Evolutionary conservation across 2,329 filamentous ascomycete genomes (phyloP).

Genomic region (Ophiosphaerella korrae): DNA sequence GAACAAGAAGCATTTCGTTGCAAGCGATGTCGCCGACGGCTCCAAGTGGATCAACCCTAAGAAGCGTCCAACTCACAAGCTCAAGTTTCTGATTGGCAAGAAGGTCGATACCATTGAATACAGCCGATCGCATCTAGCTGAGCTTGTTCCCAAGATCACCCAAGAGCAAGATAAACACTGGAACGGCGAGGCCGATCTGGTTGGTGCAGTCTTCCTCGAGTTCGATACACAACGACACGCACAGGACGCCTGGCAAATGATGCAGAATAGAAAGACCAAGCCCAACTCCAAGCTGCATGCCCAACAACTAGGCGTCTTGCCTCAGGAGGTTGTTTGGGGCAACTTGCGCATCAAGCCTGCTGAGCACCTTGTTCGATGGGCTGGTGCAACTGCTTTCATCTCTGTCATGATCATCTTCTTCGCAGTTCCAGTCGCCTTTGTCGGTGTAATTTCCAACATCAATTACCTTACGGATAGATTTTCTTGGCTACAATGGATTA

Average conservation of each 20-base stretch:
- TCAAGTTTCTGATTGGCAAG: slow-evolving; percentile 50
- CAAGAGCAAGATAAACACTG: slow-evolving; percentile 70
- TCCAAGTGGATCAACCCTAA: slow-evolving; percentile 48
- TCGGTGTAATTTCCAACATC: slow-evolving; percentile 53
- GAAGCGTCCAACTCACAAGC: slow-evolving; percentile 48
- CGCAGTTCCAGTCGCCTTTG: slow-evolving; percentile 52
- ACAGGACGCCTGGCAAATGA: slow-evolving; percentile 80
- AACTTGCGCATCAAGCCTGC: slow-evolving; percentile 49
- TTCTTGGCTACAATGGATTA: slow-evolving; percentile 50
- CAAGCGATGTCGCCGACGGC: slow-evolving; percentile 50
- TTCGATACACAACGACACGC: slow-evolving; percentile 82
- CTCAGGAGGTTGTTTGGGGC: slow-evolving; percentile 55
- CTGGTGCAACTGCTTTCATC: slow-evolving; percentile 47
- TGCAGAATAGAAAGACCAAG: slow-evolving; percentile 42
- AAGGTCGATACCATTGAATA: slow-evolving; percentile 79
- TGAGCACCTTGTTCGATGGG: slow-evolving; percentile 38
- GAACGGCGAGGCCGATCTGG: slow-evolving; percentile 67
- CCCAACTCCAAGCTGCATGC: slow-evolving; percentile 45
- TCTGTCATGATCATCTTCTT: slow-evolving; percentile 53
- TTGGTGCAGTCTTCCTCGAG: slow-evolving; percentile 84
- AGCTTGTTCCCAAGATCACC: slow-evolving; percentile 72
- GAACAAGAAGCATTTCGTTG: slow-evolving; percentile 51
- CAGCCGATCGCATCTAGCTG: slow-evolving; percentile 74
- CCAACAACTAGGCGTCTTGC: slow-evolving; percentile 51
- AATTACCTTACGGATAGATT: slow-evolving; percentile 48